A percentile compares a stretch with the other conserved stretches of the same genome.
Conservation (phyloP, 2,329 filamentous ascomycete species). For the Cladosporium colombiae region DNA sequence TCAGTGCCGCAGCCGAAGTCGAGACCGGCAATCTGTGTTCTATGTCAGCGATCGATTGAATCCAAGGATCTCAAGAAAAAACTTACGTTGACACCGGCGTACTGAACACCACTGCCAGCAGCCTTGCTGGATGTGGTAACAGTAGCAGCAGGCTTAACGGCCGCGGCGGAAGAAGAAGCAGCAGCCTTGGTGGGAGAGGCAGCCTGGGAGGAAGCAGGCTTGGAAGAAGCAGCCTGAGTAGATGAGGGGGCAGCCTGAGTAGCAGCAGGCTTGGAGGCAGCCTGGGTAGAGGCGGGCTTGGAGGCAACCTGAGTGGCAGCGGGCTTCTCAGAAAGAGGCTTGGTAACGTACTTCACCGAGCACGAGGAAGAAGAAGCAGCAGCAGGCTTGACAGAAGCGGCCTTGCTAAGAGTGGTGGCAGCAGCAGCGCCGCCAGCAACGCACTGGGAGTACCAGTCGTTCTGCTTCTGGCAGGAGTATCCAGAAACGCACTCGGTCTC, state of each 20-base stretch:
- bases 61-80: neutral
- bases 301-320: neutral
- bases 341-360: neutral
- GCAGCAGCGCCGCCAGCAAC: constrained; percentile 10
- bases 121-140: constrained; percentile 18
- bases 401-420: neutral
- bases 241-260: constrained; percentile 25
- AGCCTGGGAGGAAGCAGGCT: constrained; percentile 26
- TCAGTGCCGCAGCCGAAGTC: constrained; percentile 42
- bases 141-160: constrained; percentile 23
- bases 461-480: constrained; percentile 30
- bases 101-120: constrained; percentile 29
- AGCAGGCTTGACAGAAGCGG: neutral
- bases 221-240: constrained; percentile 14
- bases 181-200: constrained; percentile 23
- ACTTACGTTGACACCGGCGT: constrained; percentile 34
- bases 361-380: neutral
- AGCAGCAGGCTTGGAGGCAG: neutral
- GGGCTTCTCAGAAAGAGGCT: neutral
- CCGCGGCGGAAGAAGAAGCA: constrained; percentile 21
- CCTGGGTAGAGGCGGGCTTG: neutral
- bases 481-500: constrained; percentile 35
- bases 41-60: constrained; percentile 1
- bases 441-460: constrained; percentile 39
- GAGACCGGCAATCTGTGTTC: constrained; percentile 32